A percentile compares a stretch with the other conserved stretches of the same genome.
Evolutionary conservation across 305 asterid species (phyloP).

Genomic region (Caryopteris hybrid): DNA sequence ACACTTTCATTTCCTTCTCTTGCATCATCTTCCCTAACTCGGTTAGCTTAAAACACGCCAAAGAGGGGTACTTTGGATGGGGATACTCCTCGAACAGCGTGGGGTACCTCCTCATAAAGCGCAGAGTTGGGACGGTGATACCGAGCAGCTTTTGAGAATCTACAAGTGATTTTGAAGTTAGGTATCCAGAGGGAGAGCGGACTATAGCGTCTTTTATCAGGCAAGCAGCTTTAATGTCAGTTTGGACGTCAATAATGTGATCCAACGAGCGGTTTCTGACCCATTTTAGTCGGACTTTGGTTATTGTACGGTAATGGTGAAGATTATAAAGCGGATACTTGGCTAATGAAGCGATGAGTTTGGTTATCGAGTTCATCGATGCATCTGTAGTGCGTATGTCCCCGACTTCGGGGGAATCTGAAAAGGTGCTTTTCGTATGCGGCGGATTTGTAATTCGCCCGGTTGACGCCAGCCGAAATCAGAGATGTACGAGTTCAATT

Average conservation of each 20-base stretch:
- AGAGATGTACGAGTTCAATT: neutral
- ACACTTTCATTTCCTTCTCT: conserved; percentile 48
- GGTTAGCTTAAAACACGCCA: conserved; percentile 69
- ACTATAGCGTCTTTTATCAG: conserved; percentile 70
- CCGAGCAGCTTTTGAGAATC: conserved; percentile 79
- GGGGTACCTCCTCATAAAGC: conserved; percentile 80
- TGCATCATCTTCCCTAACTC: conserved; percentile 60
- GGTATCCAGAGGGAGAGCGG: conserved; percentile 56
- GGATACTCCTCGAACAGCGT: conserved; percentile 85
- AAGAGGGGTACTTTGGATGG: conserved; percentile 78
- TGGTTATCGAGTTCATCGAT: conserved; percentile 22
- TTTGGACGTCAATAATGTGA: conserved; percentile 75
- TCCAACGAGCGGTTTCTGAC: conserved; percentile 83
- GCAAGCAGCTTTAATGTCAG: conserved; percentile 84
- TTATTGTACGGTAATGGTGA: conserved; percentile 46
- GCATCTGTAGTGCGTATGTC: neutral
- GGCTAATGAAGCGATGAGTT: neutral
- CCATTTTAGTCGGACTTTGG: conserved; percentile 86
- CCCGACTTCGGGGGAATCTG: neutral
- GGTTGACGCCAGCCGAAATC: neutral
- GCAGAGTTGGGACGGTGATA: conserved; percentile 75
- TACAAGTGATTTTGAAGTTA: conserved; percentile 57
- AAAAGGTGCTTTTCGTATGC: neutral
- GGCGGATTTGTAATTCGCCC: neutral
- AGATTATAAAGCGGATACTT: conserved; percentile 28